These are phyloP conservation scores for Malus orientalis DNA, from an alignment of 306 rosid genomes.

Conservation along the genomic window DNA sequence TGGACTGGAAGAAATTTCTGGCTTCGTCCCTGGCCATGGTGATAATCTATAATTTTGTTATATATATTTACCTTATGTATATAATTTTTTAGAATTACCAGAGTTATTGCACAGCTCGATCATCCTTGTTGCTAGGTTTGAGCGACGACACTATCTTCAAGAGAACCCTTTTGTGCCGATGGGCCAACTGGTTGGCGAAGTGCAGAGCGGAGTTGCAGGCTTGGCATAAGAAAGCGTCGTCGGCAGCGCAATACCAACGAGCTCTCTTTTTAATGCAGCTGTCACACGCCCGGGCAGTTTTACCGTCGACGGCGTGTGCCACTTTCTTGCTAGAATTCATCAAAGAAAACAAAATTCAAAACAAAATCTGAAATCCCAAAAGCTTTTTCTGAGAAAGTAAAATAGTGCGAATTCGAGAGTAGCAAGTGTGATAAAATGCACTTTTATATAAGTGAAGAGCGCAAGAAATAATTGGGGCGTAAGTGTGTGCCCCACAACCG, in stretches of 20 bases:
- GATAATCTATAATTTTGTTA: no score
- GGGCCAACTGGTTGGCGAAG: slow-evolving; percentile 69
- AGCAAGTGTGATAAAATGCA: neutral
- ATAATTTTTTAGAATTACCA: slow-evolving; percentile 4
- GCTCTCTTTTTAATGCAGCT: slow-evolving; percentile 78
- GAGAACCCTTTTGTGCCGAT: slow-evolving; percentile 60
- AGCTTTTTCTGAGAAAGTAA: neutral
- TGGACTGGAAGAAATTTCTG: no score
- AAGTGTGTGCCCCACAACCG: slow-evolving; percentile 42
- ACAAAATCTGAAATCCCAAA: neutral
- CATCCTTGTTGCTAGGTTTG: neutral
- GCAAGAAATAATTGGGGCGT: neutral
- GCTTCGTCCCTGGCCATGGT: no score
- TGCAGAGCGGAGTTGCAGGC: slow-evolving; percentile 74
- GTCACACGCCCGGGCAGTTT: slow-evolving; percentile 83
- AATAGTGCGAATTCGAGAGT: neutral
- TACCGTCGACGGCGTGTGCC: slow-evolving; percentile 55
- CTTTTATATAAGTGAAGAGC: neutral
- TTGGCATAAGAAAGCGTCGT: slow-evolving; percentile 88
- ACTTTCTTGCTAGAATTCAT: slow-evolving; percentile 39
- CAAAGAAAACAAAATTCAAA: neutral
- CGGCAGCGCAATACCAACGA: slow-evolving; percentile 94
- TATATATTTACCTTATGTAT: no score
- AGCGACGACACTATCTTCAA: slow-evolving; percentile 42
- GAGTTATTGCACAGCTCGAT: slow-evolving; percentile 13